These are phyloP conservation scores for Ploettnerulaceae sp. DNA, from an alignment of 2,329 filamentous ascomycete genomes.

Conservation along the genomic window DNA sequence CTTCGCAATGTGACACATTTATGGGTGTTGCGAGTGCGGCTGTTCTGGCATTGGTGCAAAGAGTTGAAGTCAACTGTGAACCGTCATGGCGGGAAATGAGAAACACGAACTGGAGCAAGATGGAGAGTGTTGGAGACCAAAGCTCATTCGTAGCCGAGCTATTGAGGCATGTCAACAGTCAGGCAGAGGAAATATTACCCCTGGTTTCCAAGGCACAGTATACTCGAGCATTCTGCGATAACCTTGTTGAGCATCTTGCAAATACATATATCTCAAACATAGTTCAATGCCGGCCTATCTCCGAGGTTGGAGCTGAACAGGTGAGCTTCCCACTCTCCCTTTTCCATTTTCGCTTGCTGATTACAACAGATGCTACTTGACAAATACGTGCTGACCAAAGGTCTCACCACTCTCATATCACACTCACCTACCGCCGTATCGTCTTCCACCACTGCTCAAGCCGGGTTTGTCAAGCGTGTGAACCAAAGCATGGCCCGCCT, in stretches of 20 bases:
- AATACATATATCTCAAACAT: constrained; percentile 77
- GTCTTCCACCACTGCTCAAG: constrained; percentile 32
- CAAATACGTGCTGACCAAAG: constrained; percentile 83
- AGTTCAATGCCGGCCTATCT: constrained; percentile 83
- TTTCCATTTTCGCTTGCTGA: constrained; percentile 23
- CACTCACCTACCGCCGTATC: constrained; percentile 37
- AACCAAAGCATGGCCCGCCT: constrained; percentile 79
- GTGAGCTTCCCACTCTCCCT: constrained; percentile 38
- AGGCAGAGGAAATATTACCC: constrained; percentile 68
- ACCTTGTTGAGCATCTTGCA: constrained; percentile 84
- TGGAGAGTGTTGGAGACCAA: constrained; percentile 90
- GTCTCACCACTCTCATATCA: constrained; percentile 66
- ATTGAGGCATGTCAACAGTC: constrained; percentile 65
- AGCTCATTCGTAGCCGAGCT: constrained; percentile 87
- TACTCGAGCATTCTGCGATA: constrained; percentile 89
- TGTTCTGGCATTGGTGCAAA: constrained; percentile 76
- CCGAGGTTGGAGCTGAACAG: constrained; percentile 91
- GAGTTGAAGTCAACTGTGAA: constrained; percentile 78
- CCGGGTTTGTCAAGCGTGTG: constrained; percentile 79
- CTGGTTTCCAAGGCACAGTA: constrained; percentile 88
- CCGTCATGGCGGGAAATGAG: constrained; percentile 94
- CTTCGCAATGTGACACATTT: constrained; percentile 90
- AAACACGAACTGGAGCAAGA: constrained; percentile 89
- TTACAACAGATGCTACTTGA: constrained; percentile 79
- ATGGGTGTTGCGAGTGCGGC: constrained; percentile 89